phyloP scores from a whole-genome alignment of 2,329 filamentous ascomycete genomes.

The Trichoderma arundinaceum region DNA sequence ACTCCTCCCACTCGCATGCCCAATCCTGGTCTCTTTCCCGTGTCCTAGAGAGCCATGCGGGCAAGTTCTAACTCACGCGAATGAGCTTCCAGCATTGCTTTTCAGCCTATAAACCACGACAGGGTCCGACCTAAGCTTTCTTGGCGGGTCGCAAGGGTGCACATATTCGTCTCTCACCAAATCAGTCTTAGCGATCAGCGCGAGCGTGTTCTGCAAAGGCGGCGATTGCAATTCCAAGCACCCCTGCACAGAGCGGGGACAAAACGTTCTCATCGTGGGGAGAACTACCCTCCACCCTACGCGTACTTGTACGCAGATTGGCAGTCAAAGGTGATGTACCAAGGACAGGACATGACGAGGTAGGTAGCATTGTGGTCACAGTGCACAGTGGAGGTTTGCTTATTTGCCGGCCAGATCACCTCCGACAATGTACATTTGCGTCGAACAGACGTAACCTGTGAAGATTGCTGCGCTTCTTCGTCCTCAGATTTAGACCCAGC shows the following conservation, averaged over 20 bases:
- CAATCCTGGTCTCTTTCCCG: slow-evolving; percentile 11
- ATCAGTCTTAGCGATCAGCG: background rate
- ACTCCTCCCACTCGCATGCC: background rate
- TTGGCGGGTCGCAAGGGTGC: slow-evolving; percentile 13
- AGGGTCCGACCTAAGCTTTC: slow-evolving; percentile 6
- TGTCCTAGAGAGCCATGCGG: slow-evolving; percentile 10
- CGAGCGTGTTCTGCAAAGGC: slow-evolving; percentile 15
- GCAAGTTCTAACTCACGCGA: background rate
- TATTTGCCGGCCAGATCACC: background rate
- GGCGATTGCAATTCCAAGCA: slow-evolving; percentile 23
- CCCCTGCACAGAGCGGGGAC: slow-evolving; percentile 20
- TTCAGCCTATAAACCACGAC: slow-evolving; percentile 23
- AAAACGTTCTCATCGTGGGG: slow-evolving; percentile 11
- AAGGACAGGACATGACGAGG: no score
- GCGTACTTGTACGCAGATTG: background rate
- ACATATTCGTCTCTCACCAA: background rate
- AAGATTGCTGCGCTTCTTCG: no score
- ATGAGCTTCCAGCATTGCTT: slow-evolving; percentile 12
- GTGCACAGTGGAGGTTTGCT: background rate
- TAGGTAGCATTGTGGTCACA: background rate
- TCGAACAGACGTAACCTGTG: background rate
- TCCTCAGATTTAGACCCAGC: background rate
- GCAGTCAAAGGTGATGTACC: background rate
- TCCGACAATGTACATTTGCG: background rate
- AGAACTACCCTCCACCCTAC: slow-evolving; percentile 3